phyloP scores from a whole-genome alignment of 2,329 filamentous ascomycete genomes.

The Scolecobasidium constrictum region DNA sequence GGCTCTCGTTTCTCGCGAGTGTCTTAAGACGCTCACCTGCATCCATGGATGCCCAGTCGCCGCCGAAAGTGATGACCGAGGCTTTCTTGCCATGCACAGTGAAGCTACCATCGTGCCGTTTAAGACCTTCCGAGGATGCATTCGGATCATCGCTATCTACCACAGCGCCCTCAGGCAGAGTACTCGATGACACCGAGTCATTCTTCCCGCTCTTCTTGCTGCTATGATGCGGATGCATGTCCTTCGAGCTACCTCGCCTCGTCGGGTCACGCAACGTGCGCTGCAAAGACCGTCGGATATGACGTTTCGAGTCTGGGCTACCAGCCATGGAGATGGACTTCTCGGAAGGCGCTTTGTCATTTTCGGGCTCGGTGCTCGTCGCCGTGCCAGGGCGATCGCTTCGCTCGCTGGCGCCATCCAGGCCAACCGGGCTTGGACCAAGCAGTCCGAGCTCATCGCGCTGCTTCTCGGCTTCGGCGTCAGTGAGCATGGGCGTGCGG shows the following conservation, averaged over 20 bases:
- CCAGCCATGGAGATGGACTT: conserved; percentile 16
- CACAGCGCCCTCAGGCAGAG: conserved; percentile 39
- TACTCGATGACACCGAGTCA: conserved; percentile 54
- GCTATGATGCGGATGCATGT: conserved; percentile 40
- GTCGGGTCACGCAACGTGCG: conserved; percentile 56
- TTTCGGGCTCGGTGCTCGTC: background rate
- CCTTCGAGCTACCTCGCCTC: conserved; percentile 40
- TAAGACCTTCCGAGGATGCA: conserved; percentile 39
- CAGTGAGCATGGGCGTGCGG: conserved; percentile 9
- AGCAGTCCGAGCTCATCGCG: conserved; percentile 1
- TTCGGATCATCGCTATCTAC: conserved; percentile 11
- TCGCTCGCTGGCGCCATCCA: background rate
- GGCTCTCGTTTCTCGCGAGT: conserved; percentile 5
- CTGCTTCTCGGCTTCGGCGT: conserved; percentile 5
- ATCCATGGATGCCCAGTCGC: conserved; percentile 57
- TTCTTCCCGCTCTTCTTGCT: conserved; percentile 58
- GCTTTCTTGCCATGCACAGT: conserved; percentile 97
- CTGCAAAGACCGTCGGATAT: conserved; percentile 76
- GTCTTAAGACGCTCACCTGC: conserved; percentile 27
- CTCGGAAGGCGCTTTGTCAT: conserved; percentile 10
- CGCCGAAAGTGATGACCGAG: conserved; percentile 89
- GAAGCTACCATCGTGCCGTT: conserved; percentile 76
- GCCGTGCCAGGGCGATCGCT: conserved; percentile 1
- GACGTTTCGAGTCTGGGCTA: conserved; percentile 46
- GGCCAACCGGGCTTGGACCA: background rate